Evolutionary conservation across 352 stramenopile species (phyloP), one percentile per base, ranked within the genome.

Genomic region (Plasmopara halstedii): DNA sequence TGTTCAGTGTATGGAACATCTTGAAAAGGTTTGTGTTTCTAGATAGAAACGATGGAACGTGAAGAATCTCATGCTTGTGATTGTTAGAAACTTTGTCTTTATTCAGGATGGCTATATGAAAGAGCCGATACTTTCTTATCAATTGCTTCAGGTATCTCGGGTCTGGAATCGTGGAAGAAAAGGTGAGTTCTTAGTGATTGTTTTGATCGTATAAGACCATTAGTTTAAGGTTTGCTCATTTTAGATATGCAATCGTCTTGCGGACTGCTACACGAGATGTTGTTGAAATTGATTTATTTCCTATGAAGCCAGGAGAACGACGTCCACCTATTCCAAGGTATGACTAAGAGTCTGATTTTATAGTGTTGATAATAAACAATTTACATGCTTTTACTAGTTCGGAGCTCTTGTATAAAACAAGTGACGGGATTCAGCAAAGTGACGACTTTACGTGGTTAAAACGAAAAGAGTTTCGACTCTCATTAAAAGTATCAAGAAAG

Each of bases 41-140:
- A n/a, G n/a, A n/a, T n/a, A n/a, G n/a, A n/a, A n/a, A n/a, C n/a
- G n/a, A n/a, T n/a, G n/a, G n/a, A n/a, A n/a, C n/a, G n/a, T n/a
- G n/a, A n/a, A n/a, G n/a, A n/a, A n/a, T n/a, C n/a, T n/a, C n/a
- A n/a, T n/a, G n/a, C n/a, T n/a, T n/a, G n/a, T n/a, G n/a, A 1
- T 25, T 44, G 21, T 11, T 33, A 91, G 76, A 85, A 85, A 79
- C 57, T 88, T 0, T 88, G 74, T 34, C 50, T 91, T 7, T 86
- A 88, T 65, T 84, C 77, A 10, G 79, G 77, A 0, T 94, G 82
- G 82, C 44, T 94, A 8, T 79, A 90, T 59, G 71, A 88, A 59
- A 73, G 80, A 48, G 58, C 77, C 3, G 82, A 94, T 50, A 94
- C 88, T 38, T 53, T 91, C 38, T 51, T 90, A 22, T 94, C 82